A percentile compares a stretch with the other conserved stretches of the same genome.
Conservation (phyloP, 805 yeast species). For the Komagataella populi region DNA sequence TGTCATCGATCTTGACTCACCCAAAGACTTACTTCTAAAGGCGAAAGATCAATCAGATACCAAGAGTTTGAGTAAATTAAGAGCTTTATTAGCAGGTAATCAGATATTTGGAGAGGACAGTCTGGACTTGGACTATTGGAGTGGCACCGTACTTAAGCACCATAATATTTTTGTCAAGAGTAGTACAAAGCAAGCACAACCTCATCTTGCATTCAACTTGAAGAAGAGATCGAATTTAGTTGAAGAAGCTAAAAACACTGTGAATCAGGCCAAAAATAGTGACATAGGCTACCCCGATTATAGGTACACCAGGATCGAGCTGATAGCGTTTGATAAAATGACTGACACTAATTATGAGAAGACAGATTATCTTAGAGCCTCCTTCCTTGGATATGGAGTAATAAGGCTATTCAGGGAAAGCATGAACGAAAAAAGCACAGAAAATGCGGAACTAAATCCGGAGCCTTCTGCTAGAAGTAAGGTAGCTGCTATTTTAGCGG, state of each 20-base stretch:
- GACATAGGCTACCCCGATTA: constrained; percentile 12
- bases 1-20: neutral
- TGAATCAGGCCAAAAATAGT: constrained; percentile 2
- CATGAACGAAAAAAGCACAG: constrained; percentile 14
- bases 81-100: neutral
- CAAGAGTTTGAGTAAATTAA: neutral
- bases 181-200: constrained; percentile 1
- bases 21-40: constrained; percentile 10
- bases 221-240: neutral
- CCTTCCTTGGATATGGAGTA: constrained; percentile 60
- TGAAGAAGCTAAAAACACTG: constrained; percentile 5
- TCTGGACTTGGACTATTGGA: constrained; percentile 2
- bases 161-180: constrained; percentile 3
- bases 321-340: constrained; percentile 16
- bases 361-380: constrained; percentile 40
- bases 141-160: constrained; percentile 4
- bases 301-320: constrained; percentile 19
- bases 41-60: constrained; percentile 12
- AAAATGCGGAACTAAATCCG: neutral
- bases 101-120: constrained; percentile 9
- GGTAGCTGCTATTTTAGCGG: constrained; percentile 68
- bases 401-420: constrained; percentile 52
- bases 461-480: constrained; percentile 39
- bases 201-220: neutral
- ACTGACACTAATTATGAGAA: constrained; percentile 1